These are phyloP conservation scores for Polytolypa hystricis DNA, from an alignment of 2,329 filamentous ascomycete species.

Conservation along the genomic window DNA sequence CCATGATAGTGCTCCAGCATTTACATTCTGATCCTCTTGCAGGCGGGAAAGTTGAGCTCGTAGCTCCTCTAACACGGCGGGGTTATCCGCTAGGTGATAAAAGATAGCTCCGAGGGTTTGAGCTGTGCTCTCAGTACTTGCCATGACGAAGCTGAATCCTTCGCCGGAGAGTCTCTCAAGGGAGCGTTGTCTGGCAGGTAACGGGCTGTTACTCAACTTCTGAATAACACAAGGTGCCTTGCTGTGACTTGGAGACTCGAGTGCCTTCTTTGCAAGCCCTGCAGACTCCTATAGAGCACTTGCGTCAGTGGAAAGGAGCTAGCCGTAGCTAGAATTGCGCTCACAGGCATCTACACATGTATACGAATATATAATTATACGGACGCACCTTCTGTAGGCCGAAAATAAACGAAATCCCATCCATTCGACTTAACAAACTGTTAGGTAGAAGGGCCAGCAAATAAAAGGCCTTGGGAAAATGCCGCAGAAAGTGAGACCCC, in stretches of 20 bases:
- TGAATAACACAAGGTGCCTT: slow-evolving; percentile 16
- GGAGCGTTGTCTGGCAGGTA: slow-evolving; percentile 16
- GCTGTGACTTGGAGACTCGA: slow-evolving; percentile 6
- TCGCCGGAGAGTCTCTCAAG: slow-evolving; percentile 16
- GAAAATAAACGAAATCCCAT: no score
- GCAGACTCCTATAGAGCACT: not conserved
- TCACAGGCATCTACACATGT: no score
- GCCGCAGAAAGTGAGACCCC: no score
- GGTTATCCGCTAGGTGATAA: slow-evolving; percentile 19
- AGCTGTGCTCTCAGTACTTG: slow-evolving; percentile 18
- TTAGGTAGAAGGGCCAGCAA: no score
- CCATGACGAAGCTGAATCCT: slow-evolving; percentile 16
- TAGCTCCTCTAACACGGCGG: slow-evolving; percentile 12
- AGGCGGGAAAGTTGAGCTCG: slow-evolving; percentile 19
- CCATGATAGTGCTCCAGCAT: slow-evolving; percentile 2
- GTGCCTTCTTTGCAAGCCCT: slow-evolving; percentile 12
- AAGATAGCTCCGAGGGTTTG: slow-evolving; percentile 15
- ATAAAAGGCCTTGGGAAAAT: no score
- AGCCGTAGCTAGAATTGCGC: no score
- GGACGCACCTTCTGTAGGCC: slow-evolving; percentile 6
- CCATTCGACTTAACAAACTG: no score
- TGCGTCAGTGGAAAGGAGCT: not conserved
- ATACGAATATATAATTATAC: slow-evolving; percentile 11
- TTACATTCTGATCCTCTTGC: slow-evolving; percentile 5
- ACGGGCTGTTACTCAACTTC: slow-evolving; percentile 9